Base-by-base conservation (phyloP, 208 protist genomes). In the Trypanosoma lewisi region DNA sequence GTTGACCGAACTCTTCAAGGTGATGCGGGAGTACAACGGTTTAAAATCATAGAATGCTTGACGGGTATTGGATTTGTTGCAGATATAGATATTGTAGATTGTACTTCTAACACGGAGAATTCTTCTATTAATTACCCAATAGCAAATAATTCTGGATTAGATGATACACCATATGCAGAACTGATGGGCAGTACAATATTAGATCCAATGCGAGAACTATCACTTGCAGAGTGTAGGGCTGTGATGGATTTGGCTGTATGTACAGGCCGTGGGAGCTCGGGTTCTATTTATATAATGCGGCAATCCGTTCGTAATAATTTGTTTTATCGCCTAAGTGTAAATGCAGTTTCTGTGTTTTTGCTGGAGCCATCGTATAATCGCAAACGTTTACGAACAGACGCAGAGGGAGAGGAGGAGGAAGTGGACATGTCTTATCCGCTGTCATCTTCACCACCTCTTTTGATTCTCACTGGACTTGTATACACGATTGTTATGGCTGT, bases 401-500 rank as follows among this genome's bases (percentile, higher is more conserved):
- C 14, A n/a, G 44, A 68, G 14, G 56, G 17, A 41, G 67, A 57
- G 14, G 50, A 47, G 11, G 44, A 54, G 53, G 39, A 83, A 79
- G 67, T 67, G 23, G 3, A 66, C 2, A 34, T 41, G 28, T n/a
- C 25, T 31, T 3, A 11, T 28, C 6, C 34, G 19, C 33, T 37
- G 21, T 5, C 17, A 14, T 25, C 23, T 36, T 4, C 55, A 19
- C 28, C 42, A 37, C 30, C 80, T n/a, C 77, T 82, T 21, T 66
- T 95, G 5, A 41, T 95, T 37, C 81, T 95, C 37, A 85, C 78
- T 33, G 89, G 86, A 23, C 52, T 60, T 12, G 70, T 72, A 42
- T 93, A 93, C 65, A 90, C 89, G 1, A 80, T 95, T 48, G 67
- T 88, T 11, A 90, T 93, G 53, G 56, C 75, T 6, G 79, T 95